Base-by-base conservation (phyloP, 371 early-diverging fungal genomes). In the Dichotomocladium elegans region DNA sequence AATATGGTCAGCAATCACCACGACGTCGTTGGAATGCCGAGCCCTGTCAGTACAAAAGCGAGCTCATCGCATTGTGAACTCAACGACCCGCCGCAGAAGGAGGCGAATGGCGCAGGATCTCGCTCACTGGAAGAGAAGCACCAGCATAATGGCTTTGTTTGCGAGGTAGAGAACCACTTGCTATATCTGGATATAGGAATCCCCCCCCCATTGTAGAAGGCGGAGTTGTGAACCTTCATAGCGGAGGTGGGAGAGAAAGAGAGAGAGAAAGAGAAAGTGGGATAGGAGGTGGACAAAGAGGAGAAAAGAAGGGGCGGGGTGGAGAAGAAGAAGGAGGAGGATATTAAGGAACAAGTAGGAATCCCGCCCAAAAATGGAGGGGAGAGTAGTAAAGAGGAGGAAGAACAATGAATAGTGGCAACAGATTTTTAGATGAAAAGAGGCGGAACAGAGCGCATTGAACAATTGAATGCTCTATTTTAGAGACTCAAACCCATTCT, bases 121-220 rank as follows among this genome's bases (percentile, higher is more conserved):
- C n/a, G n/a, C n/a, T n/a, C 29, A 37, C 26, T 54, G 34, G 45
- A 27, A 41, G 48, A 50, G 14, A 59, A 41, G 1, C 54, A 48
- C 28, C 60, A 53, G 26, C 35, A 52, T 28, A 25, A 49, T 28
- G 53, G 60, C 33, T 53, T 59, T 47, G 37, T 53, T 34, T 59
- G 60, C 22, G 60, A 59, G 53, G 60, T 54, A 53, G 31, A 37
- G 14, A 17, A n/a, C n/a, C 21, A 17, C 15, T 17, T 37, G 0
- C 37, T 11, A n/a, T 35, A 35, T 35, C 21, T 35, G 35, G 2
- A 7, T 14, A 37, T 37, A 3, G n/a, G n/a, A n/a, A n/a, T n/a
- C n/a, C n/a, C n/a, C n/a, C n/a, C n/a, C n/a, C n/a, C n/a, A n/a
- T n/a, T n/a, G n/a, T n/a, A n/a, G n/a, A n/a, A n/a, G n/a, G n/a